These are phyloP conservation scores for Rubus idaeus DNA, from an alignment of 306 rosid species.

Conservation along the genomic window DNA sequence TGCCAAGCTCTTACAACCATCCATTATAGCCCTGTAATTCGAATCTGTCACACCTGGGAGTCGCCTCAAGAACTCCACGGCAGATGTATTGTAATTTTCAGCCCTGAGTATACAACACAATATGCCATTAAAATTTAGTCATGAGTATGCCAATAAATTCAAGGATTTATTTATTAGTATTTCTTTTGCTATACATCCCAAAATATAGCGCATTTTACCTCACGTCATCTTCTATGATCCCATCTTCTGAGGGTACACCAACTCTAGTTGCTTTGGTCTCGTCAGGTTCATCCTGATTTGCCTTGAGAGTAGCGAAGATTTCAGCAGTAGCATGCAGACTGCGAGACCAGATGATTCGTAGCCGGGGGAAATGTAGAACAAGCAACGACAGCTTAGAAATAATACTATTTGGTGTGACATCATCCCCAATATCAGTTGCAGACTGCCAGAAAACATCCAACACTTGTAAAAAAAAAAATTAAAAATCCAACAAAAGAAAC, in stretches of 20 bases:
- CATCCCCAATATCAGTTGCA: slow-evolving; percentile 92
- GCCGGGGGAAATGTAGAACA: slow-evolving; percentile 84
- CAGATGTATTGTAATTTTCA: slow-evolving; percentile 91
- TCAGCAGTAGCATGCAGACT: slow-evolving; percentile 93
- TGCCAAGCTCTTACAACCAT: slow-evolving; percentile 80
- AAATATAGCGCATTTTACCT: slow-evolving; percentile 44
- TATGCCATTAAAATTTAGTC: slow-evolving; percentile 18
- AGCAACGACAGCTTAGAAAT: slow-evolving; percentile 93
- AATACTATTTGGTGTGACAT: slow-evolving; percentile 82
- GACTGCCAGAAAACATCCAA: slow-evolving; percentile 57
- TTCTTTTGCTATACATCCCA: background rate
- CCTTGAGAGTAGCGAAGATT: slow-evolving; percentile 79
- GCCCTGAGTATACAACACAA: slow-evolving; percentile 50
- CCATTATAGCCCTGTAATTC: slow-evolving; percentile 86
- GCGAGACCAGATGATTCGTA: slow-evolving; percentile 93
- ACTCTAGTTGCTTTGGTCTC: slow-evolving; percentile 83
- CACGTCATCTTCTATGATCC: slow-evolving; percentile 82
- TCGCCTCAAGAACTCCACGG: slow-evolving; percentile 87
- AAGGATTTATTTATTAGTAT: background rate
- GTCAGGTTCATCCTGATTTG: slow-evolving; percentile 95
- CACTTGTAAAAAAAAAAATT: background rate
- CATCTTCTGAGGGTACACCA: slow-evolving; percentile 96
- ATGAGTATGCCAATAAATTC: background rate
- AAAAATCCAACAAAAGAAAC: background rate
- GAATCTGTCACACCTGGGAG: slow-evolving; percentile 94